These are phyloP conservation scores for Plasmodium billcollinsi DNA, from an alignment of 169 alveolate genomes.

Conservation along the genomic window DNA sequence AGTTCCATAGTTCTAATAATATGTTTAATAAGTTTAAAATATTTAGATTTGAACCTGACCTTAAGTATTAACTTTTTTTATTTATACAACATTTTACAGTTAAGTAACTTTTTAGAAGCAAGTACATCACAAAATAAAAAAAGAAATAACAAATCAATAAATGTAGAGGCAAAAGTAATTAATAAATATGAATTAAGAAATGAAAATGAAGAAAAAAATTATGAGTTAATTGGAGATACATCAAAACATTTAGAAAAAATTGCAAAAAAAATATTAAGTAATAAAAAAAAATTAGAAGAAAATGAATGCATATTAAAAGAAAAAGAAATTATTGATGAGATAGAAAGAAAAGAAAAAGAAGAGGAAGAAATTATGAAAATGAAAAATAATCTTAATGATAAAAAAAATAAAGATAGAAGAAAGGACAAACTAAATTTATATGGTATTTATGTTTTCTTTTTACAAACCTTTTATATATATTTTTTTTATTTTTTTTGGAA, in stretches of 20 bases:
- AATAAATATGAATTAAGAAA: slow-evolving; percentile 45
- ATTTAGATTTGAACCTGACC: slow-evolving; percentile 21
- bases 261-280: slow-evolving; percentile 48
- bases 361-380: slow-evolving; percentile 75
- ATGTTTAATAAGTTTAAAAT: slow-evolving; percentile 56
- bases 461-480: slow-evolving; percentile 50
- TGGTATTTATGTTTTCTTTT: slow-evolving; percentile 42
- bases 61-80: slow-evolving; percentile 67
- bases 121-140: slow-evolving; percentile 2
- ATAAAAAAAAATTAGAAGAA: slow-evolving; percentile 30
- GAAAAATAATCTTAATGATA: slow-evolving; percentile 18
- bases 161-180: slow-evolving; percentile 11
- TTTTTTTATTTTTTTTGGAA: slow-evolving; percentile 58
- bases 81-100: slow-evolving; percentile 46
- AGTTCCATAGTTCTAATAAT: slow-evolving; percentile 14
- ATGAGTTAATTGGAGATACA: slow-evolving; percentile 61
- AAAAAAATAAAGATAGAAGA: slow-evolving; percentile 24
- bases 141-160: slow-evolving; percentile 13
- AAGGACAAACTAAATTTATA: background rate
- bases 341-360: slow-evolving; percentile 70
- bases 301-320: slow-evolving; percentile 72
- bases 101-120: slow-evolving; percentile 57
- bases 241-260: slow-evolving; percentile 59
- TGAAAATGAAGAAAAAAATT: slow-evolving; percentile 45
- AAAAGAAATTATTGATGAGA: slow-evolving; percentile 67